Evolutionary conservation across 495 filamentous ascomycete species (phyloP).

Genomic region (Trichoderma asperelloides): DNA sequence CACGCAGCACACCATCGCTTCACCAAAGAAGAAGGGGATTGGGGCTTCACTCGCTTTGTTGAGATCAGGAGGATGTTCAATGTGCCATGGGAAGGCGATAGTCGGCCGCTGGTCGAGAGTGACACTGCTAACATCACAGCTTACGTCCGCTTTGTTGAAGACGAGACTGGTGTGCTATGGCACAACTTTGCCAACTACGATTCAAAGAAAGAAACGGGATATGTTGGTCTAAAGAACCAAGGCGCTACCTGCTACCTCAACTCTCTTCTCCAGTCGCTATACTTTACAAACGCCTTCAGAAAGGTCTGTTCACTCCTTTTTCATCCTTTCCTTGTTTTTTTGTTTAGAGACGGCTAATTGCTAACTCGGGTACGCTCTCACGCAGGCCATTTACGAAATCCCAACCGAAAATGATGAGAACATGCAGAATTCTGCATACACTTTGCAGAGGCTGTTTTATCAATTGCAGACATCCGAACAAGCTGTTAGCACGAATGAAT

Average conservation of each 20-base stretch:
- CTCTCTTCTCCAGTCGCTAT: slow-evolving; percentile 91
- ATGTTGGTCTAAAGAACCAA: slow-evolving; percentile 94
- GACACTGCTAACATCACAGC: slow-evolving; percentile 81
- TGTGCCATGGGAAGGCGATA: slow-evolving; percentile 46
- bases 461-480: slow-evolving; percentile 73
- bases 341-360: slow-evolving; percentile 9
- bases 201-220: slow-evolving; percentile 96
- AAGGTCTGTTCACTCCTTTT: slow-evolving; percentile 47
- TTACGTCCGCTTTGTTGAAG: slow-evolving; percentile 88
- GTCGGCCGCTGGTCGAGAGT: slow-evolving; percentile 80
- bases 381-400: slow-evolving; percentile 87
- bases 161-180: slow-evolving; percentile 98
- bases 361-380: neutral
- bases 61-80: slow-evolving; percentile 78
- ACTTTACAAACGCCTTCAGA: slow-evolving; percentile 94
- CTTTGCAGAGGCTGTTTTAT: slow-evolving; percentile 89
- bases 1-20: slow-evolving; percentile 80
- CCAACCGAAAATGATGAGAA: slow-evolving; percentile 79
- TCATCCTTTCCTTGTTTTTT: neutral
- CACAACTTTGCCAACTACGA: slow-evolving; percentile 98
- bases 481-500: slow-evolving; percentile 82
- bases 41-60: slow-evolving; percentile 92
- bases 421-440: slow-evolving; percentile 81
- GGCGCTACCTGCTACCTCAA: slow-evolving; percentile 98
- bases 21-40: slow-evolving; percentile 92